Percentiles rank a stretch among this genome's conserved stretches.
Evolutionary conservation across 169 alveolate genomes (phyloP).

Genomic region (Cystoisospora suis): DNA sequence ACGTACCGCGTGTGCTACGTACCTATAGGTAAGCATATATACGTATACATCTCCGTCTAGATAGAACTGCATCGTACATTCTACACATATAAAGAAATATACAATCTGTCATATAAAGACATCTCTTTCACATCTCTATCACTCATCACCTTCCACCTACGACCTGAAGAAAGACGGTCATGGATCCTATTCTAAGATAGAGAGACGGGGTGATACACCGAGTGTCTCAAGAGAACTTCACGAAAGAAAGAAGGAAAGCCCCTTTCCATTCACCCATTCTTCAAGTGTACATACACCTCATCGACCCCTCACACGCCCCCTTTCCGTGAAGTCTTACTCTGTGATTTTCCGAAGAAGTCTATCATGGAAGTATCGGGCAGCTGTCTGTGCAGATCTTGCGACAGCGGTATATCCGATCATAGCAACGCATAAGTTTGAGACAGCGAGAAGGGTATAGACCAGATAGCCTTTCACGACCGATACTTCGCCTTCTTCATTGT

Average conservation of each 20-base stretch:
- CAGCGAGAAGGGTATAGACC: background rate
- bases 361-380: slow-evolving; percentile 30
- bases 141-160: too few relatives aligned
- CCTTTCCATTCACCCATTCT: background rate
- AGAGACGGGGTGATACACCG: too few relatives aligned
- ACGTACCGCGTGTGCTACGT: too few relatives aligned
- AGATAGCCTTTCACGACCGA: background rate
- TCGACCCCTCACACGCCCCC: background rate
- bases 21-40: background rate
- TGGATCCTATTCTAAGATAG: too few relatives aligned
- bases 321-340: slow-evolving; percentile 25
- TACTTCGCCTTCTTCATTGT: background rate
- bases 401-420: background rate
- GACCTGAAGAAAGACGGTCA: too few relatives aligned
- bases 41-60: background rate
- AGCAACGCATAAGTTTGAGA: background rate
- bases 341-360: background rate
- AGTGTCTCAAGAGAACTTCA: too few relatives aligned
- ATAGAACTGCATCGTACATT: background rate
- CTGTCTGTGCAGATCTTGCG: background rate
- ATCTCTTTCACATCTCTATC: too few relatives aligned
- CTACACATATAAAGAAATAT: background rate
- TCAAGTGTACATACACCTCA: background rate
- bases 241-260: too few relatives aligned
- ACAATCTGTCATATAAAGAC: too few relatives aligned